A percentile compares a stretch with the other conserved stretches of the same genome.
Conservation (phyloP, 345 rosid genomes). For the Linum lewisii region DNA sequence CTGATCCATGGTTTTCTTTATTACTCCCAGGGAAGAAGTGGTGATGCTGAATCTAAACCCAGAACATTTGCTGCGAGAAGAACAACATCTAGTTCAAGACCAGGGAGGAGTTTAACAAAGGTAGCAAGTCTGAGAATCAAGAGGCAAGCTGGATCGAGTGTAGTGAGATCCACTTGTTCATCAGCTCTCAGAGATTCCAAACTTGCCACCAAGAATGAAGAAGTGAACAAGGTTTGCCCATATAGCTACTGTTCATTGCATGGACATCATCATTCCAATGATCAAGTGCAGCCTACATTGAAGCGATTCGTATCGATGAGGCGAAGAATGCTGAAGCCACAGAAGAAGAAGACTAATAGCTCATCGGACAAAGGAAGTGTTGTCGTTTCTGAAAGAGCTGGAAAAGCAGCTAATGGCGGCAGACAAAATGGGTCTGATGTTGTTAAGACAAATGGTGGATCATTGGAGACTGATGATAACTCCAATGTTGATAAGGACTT, state of each 20-base stretch:
- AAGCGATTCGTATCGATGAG: slow-evolving; percentile 58
- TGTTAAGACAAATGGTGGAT: not conserved
- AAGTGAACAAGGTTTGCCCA: slow-evolving; percentile 35
- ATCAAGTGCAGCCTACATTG: slow-evolving; percentile 28
- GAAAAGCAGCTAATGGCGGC: slow-evolving; percentile 8
- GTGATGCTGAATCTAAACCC: slow-evolving; percentile 14
- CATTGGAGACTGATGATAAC: not conserved
- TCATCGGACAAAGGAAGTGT: slow-evolving; percentile 11
- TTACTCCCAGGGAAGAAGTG: slow-evolving; percentile 16
- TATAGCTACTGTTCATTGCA: slow-evolving; percentile 90
- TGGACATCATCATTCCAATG: slow-evolving; percentile 42
- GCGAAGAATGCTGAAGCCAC: slow-evolving; percentile 36
- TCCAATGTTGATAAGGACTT: not conserved
- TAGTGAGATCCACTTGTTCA: slow-evolving; percentile 67
- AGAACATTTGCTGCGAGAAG: slow-evolving; percentile 4
- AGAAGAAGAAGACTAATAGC: slow-evolving; percentile 36
- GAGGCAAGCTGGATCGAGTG: slow-evolving; percentile 21
- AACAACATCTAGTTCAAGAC: slow-evolving; percentile 28
- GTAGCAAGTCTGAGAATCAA: slow-evolving; percentile 39
- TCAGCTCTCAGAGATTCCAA: slow-evolving; percentile 68
- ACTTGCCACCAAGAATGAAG: slow-evolving; percentile 25
- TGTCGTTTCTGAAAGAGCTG: slow-evolving; percentile 4
- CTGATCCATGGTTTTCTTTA: not conserved
- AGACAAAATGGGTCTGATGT: slow-evolving; percentile 7
- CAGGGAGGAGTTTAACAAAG: slow-evolving; percentile 27